These are phyloP conservation scores for Ophiocordyceps unilateralis DNA, from an alignment of 2,329 filamentous ascomycete species.

Conservation along the genomic window DNA sequence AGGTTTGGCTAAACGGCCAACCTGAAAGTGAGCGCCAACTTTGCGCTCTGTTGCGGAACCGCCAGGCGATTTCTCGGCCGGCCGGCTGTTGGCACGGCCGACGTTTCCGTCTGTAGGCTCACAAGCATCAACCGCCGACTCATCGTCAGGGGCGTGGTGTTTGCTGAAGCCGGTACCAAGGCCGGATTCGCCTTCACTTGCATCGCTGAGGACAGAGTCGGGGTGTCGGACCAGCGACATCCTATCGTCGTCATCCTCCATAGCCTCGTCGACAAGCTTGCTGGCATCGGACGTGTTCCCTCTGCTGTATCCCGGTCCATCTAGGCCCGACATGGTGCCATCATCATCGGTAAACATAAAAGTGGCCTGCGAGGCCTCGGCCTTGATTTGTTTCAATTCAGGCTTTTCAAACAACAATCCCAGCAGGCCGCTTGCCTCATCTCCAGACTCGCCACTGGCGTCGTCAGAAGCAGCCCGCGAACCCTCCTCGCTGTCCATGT, in stretches of 20 bases:
- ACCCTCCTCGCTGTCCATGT: constrained; percentile 23
- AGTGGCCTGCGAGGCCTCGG: constrained; percentile 14
- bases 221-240: constrained; percentile 16
- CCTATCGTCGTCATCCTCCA: constrained; percentile 14
- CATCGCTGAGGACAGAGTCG: constrained; percentile 6
- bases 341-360: constrained; percentile 8
- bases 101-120: neutral
- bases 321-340: constrained; percentile 8
- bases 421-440: constrained; percentile 29
- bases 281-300: neutral
- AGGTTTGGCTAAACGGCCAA: neutral
- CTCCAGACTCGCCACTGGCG: constrained; percentile 22
- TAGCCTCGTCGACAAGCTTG: constrained; percentile 8
- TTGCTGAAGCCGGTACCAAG: neutral
- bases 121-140: neutral
- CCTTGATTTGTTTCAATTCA: constrained; percentile 34
- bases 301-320: constrained; percentile 1
- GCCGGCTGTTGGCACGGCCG: neutral
- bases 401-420: constrained; percentile 42
- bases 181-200: neutral
- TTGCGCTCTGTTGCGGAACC: neutral
- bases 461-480: constrained; percentile 22
- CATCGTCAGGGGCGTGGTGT: neutral
- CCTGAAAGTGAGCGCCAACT: neutral
- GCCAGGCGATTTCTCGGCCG: neutral